A percentile compares a stretch with the other conserved stretches of the same genome.
Evolutionary conservation across 306 rosid species (phyloP).

Genomic region (Elaeagnus macrophylla): DNA sequence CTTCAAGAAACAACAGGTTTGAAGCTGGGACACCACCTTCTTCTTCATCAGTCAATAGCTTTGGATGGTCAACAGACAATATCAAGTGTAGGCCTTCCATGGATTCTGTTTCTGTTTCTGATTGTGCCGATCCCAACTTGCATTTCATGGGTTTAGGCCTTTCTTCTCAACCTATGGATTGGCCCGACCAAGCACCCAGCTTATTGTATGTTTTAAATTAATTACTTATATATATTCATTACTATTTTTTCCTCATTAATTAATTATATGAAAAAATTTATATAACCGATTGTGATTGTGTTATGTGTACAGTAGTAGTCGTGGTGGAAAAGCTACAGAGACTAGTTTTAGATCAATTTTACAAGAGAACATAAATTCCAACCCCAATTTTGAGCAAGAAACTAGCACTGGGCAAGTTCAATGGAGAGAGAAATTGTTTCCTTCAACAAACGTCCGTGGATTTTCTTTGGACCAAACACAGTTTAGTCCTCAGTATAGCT

Average conservation of each 20-base stretch:
- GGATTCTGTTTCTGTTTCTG: constrained; percentile 46
- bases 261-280: background rate
- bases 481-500: constrained; percentile 70
- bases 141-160: constrained; percentile 90
- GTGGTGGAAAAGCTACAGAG: constrained; percentile 53
- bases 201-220: constrained; percentile 50
- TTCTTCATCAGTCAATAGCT: constrained; percentile 51
- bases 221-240: too few relatives aligned
- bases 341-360: constrained; percentile 57
- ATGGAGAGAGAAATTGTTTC: constrained; percentile 61
- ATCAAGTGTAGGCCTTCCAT: constrained; percentile 58
- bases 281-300: too few relatives aligned
- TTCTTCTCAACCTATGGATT: constrained; percentile 63
- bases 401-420: constrained; percentile 37
- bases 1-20: constrained; percentile 42
- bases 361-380: constrained; percentile 56
- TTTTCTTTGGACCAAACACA: constrained; percentile 60
- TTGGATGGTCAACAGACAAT: constrained; percentile 41
- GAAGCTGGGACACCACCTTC: constrained; percentile 70
- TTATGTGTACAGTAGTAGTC: background rate
- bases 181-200: constrained; percentile 71
- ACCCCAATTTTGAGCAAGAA: constrained; percentile 52
- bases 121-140: constrained; percentile 44
- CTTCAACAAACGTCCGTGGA: constrained; percentile 31
- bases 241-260: background rate